These are phyloP conservation scores for Echeveria elegans DNA, from an alignment of 164 flowering plant species.

Conservation along the genomic window DNA sequence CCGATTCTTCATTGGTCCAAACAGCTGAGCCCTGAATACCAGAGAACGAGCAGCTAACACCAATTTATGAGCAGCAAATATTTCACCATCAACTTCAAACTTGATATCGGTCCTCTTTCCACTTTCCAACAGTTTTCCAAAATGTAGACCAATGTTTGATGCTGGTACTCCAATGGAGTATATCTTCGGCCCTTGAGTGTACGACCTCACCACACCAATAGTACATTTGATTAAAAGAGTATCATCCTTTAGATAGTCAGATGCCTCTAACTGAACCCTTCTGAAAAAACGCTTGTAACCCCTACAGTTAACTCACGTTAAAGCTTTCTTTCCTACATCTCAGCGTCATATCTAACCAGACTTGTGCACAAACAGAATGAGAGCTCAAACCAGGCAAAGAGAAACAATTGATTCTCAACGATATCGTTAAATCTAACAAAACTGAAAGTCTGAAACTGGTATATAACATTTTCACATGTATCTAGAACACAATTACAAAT, in stretches of 20 bases:
- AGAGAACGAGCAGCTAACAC: slow-evolving; percentile 90
- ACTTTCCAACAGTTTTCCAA: slow-evolving; percentile 71
- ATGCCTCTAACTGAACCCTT: slow-evolving; percentile 60
- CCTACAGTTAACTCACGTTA: slow-evolving; percentile 29
- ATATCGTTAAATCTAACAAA: too few relatives aligned
- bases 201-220: slow-evolving; percentile 80
- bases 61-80: slow-evolving; percentile 65
- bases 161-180: slow-evolving; percentile 60
- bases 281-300: slow-evolving; percentile 83
- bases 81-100: slow-evolving; percentile 76
- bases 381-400: too few relatives aligned
- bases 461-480: neutral
- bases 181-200: slow-evolving; percentile 73
- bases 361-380: neutral
- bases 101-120: slow-evolving; percentile 64
- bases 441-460: neutral
- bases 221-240: slow-evolving; percentile 63
- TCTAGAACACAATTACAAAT: too few relatives aligned
- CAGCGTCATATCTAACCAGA: neutral
- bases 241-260: slow-evolving; percentile 89
- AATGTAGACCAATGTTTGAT: slow-evolving; percentile 58
- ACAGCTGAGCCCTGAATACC: slow-evolving; percentile 86
- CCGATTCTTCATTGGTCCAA: slow-evolving; percentile 68
- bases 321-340: neutral
- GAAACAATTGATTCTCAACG: too few relatives aligned